Evolutionary conservation across 352 stramenopile genomes (phyloP), one percentile per base, ranked within the genome.

Genomic region (Phytophthora multivora): DNA sequence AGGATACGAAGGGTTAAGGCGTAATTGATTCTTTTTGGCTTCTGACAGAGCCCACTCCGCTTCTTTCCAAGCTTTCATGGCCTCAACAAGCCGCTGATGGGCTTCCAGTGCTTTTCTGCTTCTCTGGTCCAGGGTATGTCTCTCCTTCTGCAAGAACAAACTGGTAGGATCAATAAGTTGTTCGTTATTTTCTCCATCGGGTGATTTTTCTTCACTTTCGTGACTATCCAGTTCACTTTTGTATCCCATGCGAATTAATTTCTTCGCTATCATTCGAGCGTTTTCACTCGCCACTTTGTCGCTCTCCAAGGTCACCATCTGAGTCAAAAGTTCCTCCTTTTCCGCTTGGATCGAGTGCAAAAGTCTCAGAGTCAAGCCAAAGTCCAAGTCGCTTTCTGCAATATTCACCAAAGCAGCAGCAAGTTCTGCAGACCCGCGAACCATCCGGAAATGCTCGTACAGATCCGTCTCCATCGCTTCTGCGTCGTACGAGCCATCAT

Each of bases 391-490:
- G 9, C 64, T 89, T 40, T 79, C 69, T 1, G 67, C 59, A 36
- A 95, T 78, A 30, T 75, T 71, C 0, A 86, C 63, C 6, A 95
- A 65, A 4, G 77, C 80, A 7, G 79, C 68, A 0, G 83, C 83
- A 5, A 95, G 71, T 36, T 84, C 57, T 4, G 69, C 49, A 0
- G 80, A 76, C 0, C 83, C 79, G 12, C 83, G 76, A 39, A 90
- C 69, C 18, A 95, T 93, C 6, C 86, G 84, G 47, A 95, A 95
- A 68, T 93, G 86, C 11, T 88, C 81, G 26, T 80, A 80, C 9
- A 93, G 54, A 51, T 95, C 84, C 2, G 38, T 72, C 19, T 89
- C 73, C 45, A 95, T 67, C 0, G 62, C 51, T 5, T 78, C 56
- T 2, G 70, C 35, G 26, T 92, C 77, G 40, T 90, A 91, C 0